phyloP scores from a whole-genome alignment of 78 protist genomes.

The slime mould (Dictyostelium discoideum) region dicty_2.7 NC_007091.3:4940001-4940500 shows the following conservation, averaged over 20 bases:
- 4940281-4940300: not conserved
- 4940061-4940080: not conserved
- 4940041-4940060: not conserved
- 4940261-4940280: not conserved
- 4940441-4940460: not conserved
- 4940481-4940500: not conserved
- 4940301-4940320: too few relatives aligned
- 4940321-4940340: not conserved
- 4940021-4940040: not conserved
- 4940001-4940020: not conserved
- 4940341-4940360: not conserved
- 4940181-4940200: not conserved
- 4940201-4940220: not conserved
- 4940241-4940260: not conserved
- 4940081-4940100: not conserved
- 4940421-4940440: not conserved
- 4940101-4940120: not conserved
- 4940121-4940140: not conserved
- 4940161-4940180: not conserved
- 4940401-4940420: not conserved
- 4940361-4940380: not conserved
- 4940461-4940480: not conserved
- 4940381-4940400: not conserved
- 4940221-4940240: not conserved
- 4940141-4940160: not conserved